phyloP scores from a whole-genome alignment of 1,139 yeast genomes.

The Yamadazyma diospyri region DNA sequence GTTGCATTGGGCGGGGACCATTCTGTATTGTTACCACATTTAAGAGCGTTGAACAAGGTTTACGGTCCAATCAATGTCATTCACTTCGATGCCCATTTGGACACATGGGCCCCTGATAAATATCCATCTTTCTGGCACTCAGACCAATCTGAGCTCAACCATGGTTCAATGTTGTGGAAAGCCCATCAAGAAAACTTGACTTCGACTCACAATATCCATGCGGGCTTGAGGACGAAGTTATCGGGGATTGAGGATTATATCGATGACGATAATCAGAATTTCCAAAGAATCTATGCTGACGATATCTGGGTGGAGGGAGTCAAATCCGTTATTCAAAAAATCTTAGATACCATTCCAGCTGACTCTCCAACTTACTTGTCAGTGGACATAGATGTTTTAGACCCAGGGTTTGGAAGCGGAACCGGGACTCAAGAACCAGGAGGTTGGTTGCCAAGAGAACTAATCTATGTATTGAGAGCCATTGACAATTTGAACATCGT shows the following conservation, averaged over 20 bases:
- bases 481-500: conserved; percentile 59
- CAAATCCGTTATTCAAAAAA: conserved; percentile 47
- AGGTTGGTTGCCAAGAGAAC: conserved; percentile 76
- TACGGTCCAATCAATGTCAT: conserved; percentile 67
- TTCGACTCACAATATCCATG: conserved; percentile 57
- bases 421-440: conserved; percentile 86
- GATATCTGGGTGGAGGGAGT: conserved; percentile 66
- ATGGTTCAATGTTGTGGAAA: conserved; percentile 81
- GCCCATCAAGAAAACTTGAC: conserved; percentile 67
- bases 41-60: conserved; percentile 54
- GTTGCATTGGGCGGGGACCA: conserved; percentile 80
- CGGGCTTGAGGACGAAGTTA: conserved; percentile 69
- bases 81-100: conserved; percentile 79
- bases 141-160: conserved; percentile 61
- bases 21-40: conserved; percentile 65
- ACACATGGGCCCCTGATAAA: conserved; percentile 72
- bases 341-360: conserved; percentile 48
- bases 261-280: conserved; percentile 64
- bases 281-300: conserved; percentile 62
- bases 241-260: conserved; percentile 59
- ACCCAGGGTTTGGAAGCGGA: conserved; percentile 78
- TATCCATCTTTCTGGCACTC: conserved; percentile 70
- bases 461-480: conserved; percentile 57
- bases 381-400: conserved; percentile 77
- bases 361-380: conserved; percentile 67